Percentiles rank a stretch among this genome's conserved stretches.
phyloP scores from a whole-genome alignment of 306 rosid species.

The Potentilla sterilis region DNA sequence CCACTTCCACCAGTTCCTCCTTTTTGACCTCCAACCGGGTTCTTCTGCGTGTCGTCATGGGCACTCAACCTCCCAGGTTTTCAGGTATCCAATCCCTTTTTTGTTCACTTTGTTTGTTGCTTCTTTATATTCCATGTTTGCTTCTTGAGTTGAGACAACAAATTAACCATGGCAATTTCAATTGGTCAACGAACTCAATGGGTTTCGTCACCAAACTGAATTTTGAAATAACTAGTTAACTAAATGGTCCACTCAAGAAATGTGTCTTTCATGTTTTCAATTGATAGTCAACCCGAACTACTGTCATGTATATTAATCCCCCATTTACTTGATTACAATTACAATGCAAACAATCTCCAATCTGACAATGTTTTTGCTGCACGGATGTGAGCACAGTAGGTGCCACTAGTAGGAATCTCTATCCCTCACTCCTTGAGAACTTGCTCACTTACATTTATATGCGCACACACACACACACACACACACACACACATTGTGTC shows the following conservation, averaged over 20 bases:
- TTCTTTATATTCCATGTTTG: not conserved
- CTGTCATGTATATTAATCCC: not conserved
- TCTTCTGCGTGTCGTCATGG: conserved; percentile 2
- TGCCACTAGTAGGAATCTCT: not conserved
- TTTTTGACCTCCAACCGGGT: conserved; percentile 26
- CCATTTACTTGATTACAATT: not conserved
- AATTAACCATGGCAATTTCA: too few relatives aligned
- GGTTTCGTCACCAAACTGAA: too few relatives aligned
- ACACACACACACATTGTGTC: not conserved
- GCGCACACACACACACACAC: not conserved
- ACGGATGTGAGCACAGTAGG: not conserved
- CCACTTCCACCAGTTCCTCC: conserved; percentile 11
- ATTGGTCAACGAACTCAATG: not conserved
- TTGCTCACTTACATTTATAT: not conserved
- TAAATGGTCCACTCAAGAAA: not conserved
- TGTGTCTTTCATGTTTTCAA: not conserved
- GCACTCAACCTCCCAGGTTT: conserved; percentile 25
- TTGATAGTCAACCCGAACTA: too few relatives aligned
- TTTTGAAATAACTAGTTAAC: not conserved
- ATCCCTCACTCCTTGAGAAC: not conserved
- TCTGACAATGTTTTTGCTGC: too few relatives aligned
- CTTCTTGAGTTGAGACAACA: not conserved
- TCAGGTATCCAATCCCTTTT: conserved; percentile 30
- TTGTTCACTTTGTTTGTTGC: not conserved
- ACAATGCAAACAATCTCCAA: too few relatives aligned